These are phyloP conservation scores for Tuber magnatum DNA, from an alignment of 495 filamentous ascomycete species.

Conservation along the genomic window DNA sequence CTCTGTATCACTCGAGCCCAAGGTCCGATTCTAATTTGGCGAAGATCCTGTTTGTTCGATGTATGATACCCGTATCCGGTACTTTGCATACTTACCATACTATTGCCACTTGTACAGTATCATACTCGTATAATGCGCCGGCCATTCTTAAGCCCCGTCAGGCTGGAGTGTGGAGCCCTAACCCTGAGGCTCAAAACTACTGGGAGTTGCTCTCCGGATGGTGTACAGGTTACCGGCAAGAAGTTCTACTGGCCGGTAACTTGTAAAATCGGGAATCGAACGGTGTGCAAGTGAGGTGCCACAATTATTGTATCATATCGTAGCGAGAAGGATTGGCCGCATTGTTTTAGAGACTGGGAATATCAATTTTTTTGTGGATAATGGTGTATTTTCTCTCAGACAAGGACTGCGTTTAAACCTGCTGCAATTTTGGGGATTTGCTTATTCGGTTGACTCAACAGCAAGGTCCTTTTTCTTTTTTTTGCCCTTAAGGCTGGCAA, in stretches of 20 bases:
- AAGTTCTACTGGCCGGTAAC: no score
- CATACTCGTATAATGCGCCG: no score
- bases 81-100: no score
- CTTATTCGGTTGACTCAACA: not conserved
- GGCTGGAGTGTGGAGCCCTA: not conserved
- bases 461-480: not conserved
- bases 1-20: not conserved
- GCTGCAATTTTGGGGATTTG: not conserved
- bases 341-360: not conserved
- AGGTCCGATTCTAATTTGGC: not conserved
- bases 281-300: no score
- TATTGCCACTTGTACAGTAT: no score
- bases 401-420: not conserved
- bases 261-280: not conserved
- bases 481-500: not conserved
- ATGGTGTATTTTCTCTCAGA: not conserved
- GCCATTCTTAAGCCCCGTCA: not conserved
- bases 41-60: not conserved
- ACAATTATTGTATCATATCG: not conserved
- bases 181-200: not conserved
- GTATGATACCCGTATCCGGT: not conserved
- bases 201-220: not conserved
- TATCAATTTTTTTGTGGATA: not conserved
- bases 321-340: not conserved
- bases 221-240: no score